phyloP scores from a whole-genome alignment of 352 stramenopile genomes.

The Pythium oligandrum region DNA sequence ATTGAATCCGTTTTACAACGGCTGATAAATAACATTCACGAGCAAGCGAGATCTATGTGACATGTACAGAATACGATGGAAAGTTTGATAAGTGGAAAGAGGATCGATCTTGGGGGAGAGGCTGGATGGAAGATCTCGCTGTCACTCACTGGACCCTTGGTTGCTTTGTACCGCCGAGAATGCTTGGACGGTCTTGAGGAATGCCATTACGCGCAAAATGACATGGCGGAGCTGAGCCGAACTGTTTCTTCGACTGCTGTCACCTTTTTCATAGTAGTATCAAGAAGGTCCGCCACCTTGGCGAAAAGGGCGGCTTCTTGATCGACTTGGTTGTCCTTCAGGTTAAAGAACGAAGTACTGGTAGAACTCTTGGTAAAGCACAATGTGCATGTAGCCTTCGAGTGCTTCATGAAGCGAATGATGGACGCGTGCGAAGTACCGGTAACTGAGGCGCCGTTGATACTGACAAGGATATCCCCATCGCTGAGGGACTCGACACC shows the following conservation, averaged over 20 bases:
- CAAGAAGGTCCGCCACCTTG: constrained; percentile 66
- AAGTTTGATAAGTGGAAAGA: no score
- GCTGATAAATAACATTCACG: no score
- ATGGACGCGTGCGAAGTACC: constrained; percentile 57
- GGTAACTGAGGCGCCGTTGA: constrained; percentile 63
- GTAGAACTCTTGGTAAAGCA: constrained; percentile 37
- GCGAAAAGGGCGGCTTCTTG: constrained; percentile 44
- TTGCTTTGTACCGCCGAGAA: no score
- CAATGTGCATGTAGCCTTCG: constrained; percentile 72
- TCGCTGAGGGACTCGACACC: constrained; percentile 51
- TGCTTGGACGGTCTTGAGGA: no score
- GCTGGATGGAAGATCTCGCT: no score
- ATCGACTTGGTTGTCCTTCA: constrained; percentile 29
- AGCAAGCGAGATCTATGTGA: no score
- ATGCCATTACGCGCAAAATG: constrained; percentile 40
- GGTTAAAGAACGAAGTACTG: constrained; percentile 4
- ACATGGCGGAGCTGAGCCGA: constrained; percentile 70
- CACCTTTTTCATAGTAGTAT: constrained; percentile 72
- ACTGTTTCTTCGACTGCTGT: constrained; percentile 70
- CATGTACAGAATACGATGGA: no score
- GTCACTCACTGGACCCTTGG: no score
- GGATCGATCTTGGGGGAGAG: no score
- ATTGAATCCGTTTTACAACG: no score
- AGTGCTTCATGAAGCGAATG: constrained; percentile 74
- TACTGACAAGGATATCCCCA: constrained; percentile 67